Evolutionary conservation across 768 basidiomycete genomes (phyloP).

Genomic region (Pisolithus marmoratus): DNA sequence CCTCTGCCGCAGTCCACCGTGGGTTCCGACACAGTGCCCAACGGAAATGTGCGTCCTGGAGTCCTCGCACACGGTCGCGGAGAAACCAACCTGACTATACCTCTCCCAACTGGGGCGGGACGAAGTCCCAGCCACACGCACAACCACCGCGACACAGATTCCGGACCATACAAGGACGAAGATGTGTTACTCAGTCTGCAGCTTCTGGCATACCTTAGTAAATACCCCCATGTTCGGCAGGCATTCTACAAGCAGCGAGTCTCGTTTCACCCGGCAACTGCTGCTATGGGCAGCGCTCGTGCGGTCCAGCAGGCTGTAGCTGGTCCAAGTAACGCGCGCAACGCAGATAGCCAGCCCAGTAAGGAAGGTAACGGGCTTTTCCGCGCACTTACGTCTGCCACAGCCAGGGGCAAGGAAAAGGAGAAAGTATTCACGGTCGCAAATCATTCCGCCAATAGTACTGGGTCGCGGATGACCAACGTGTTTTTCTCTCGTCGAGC

Average conservation of each 20-base stretch:
- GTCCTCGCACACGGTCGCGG: constrained; percentile 7
- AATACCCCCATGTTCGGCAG: constrained; percentile 95
- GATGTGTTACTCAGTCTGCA: constrained; percentile 89
- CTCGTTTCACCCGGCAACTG: constrained; percentile 77
- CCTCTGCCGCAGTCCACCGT: constrained; percentile 41
- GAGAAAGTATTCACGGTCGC: constrained; percentile 25
- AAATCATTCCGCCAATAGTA: background rate
- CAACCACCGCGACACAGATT: constrained; percentile 35
- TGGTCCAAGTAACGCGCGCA: constrained; percentile 20
- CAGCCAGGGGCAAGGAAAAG: constrained; percentile 46
- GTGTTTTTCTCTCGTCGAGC: constrained; percentile 94
- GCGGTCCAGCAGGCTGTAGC: constrained; percentile 19
- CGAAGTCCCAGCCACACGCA: constrained; percentile 30
- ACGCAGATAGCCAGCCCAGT: constrained; percentile 7
- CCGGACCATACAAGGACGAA: constrained; percentile 86
- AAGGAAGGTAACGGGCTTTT: constrained; percentile 41
- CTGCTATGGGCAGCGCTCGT: constrained; percentile 32
- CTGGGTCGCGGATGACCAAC: constrained; percentile 59
- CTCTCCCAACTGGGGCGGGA: constrained; percentile 13
- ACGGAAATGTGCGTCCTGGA: constrained; percentile 13
- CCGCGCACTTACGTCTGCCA: constrained; percentile 38
- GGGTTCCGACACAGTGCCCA: constrained; percentile 6
- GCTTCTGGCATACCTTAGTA: constrained; percentile 91
- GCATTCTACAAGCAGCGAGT: constrained; percentile 87
- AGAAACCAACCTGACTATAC: constrained; percentile 11